Percentiles rank a stretch among this genome's conserved stretches.
These are phyloP conservation scores for Magnaporthiopsis incrustans DNA, from an alignment of 2,329 filamentous ascomycete species.

Conservation along the genomic window DNA sequence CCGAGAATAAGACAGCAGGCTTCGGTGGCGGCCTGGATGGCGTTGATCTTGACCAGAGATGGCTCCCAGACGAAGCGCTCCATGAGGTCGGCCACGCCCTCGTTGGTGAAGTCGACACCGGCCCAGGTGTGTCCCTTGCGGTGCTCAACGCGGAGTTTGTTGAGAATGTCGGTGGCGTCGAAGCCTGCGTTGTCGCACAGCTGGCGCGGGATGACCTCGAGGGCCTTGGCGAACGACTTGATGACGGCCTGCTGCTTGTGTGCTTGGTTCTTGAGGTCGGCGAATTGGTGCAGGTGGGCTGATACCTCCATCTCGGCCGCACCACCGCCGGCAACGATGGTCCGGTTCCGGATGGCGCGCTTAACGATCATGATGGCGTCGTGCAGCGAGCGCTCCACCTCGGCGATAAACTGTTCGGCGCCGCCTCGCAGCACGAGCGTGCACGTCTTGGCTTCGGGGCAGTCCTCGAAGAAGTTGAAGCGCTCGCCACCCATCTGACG, in stretches of 20 bases:
- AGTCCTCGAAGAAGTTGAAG: constrained; percentile 98
- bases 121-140: constrained; percentile 89
- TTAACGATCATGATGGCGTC: constrained; percentile 99
- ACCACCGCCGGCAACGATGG: constrained; percentile 90
- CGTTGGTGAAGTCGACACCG: constrained; percentile 85
- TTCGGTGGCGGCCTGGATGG: constrained; percentile 91
- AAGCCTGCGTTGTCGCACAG: constrained; percentile 98
- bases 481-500: constrained; percentile 94
- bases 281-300: constrained; percentile 83
- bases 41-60: constrained; percentile 91
- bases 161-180: constrained; percentile 95
- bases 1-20: constrained; percentile 90
- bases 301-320: constrained; percentile 96
- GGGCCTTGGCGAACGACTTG: constrained; percentile 94
- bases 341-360: constrained; percentile 89
- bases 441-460: constrained; percentile 92
- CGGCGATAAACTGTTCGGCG: constrained; percentile 97
- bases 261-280: constrained; percentile 75
- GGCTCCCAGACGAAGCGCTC: constrained; percentile 97
- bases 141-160: constrained; percentile 92
- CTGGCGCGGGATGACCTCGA: constrained; percentile 94
- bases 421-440: constrained; percentile 91
- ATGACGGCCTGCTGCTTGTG: constrained; percentile 97
- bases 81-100: constrained; percentile 92
- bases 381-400: constrained; percentile 94